A percentile compares a stretch with the other conserved stretches of the same genome.
Evolutionary conservation across 176 grass and related monocot species (phyloP).

Genomic region (Olyra latifolia): DNA sequence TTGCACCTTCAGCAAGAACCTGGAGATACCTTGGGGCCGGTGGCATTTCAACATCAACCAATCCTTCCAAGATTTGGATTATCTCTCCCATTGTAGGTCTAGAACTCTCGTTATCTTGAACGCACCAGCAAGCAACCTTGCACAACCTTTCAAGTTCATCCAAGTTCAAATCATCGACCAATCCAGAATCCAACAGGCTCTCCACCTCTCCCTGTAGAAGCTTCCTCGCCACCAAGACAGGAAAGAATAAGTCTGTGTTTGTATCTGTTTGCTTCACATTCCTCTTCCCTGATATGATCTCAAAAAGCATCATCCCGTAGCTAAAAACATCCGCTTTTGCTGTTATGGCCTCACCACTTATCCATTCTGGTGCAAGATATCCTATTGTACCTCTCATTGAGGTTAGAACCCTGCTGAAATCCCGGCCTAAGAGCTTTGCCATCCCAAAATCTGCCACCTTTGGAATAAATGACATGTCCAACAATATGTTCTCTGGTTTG

Average conservation of each 20-base stretch:
- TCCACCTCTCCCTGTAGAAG: background rate
- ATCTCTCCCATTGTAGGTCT: background rate
- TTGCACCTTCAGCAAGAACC: conserved; percentile 11
- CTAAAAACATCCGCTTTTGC: conserved; percentile 24
- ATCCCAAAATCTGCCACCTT: conserved; percentile 21
- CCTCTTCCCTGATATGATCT: background rate
- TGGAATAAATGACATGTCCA: conserved; percentile 13
- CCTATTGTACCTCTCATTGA: background rate
- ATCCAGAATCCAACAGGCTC: background rate
- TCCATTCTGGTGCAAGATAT: conserved; percentile 7
- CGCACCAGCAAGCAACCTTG: conserved; percentile 20
- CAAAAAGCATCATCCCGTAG: conserved; percentile 15
- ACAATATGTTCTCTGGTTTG: conserved; percentile 36
- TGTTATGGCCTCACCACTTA: background rate
- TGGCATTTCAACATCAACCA: background rate
- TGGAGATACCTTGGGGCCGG: background rate
- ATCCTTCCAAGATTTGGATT: background rate
- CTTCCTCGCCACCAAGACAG: background rate
- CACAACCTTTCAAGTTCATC: conserved; percentile 1
- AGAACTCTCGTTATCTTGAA: background rate
- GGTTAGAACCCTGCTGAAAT: background rate
- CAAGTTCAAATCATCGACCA: background rate
- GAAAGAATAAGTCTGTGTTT: background rate
- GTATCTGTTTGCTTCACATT: background rate
- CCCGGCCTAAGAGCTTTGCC: conserved; percentile 9